Evolutionary conservation across 1,139 yeast genomes (phyloP), one percentile per base, ranked within the genome.

Genomic region (Yamadazyma mexicana): DNA sequence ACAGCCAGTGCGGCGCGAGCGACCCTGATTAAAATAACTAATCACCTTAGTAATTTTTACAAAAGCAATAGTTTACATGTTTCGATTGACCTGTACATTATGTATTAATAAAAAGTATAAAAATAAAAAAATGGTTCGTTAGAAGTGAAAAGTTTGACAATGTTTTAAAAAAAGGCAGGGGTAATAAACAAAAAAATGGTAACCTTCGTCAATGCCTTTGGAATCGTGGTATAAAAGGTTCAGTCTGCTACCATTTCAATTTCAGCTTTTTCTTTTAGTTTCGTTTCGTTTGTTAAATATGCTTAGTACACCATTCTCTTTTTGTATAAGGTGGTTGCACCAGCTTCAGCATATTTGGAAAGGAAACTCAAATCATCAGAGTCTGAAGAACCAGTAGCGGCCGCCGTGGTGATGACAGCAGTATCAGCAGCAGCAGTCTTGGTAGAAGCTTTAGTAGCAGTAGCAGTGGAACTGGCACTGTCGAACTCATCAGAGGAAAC

Each of bases 401-500:
- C 31, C 18, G 26, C 26, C 18, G 49, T 39, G 24, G 53, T 35
- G 25, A 53, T 32, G 11, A 11, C 20, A 3, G 26, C 26, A 17
- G 49, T 39, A 22, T 53, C 34, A 34, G 56, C 40, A 38, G 60
- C 43, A 20, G 55, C 42, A 4, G 4, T 10, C 16, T 15, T 26
- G 16, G 29, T 26, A 20, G 55, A 42, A 4, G 4, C 4, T 15
- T 15, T 26, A 9, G 29, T 26, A 31, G 55, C 45, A 17, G 44
- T 39, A 38, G 44, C 33, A 26, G 45, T 17, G 27, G 52, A 35
- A 34, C 42, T 38, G 33, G 43, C 59, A 40, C 52, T 51, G 42
- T 59, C 59, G 44, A 62, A 54, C 36, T 63, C 66, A 32, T 58
- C 44, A 28, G 61, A 43, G 33, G 64, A 34, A 36, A 59, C 56